phyloP scores from a whole-genome alignment of 2,329 filamentous ascomycete genomes.

The Aspergillus chevalieri region DNA sequence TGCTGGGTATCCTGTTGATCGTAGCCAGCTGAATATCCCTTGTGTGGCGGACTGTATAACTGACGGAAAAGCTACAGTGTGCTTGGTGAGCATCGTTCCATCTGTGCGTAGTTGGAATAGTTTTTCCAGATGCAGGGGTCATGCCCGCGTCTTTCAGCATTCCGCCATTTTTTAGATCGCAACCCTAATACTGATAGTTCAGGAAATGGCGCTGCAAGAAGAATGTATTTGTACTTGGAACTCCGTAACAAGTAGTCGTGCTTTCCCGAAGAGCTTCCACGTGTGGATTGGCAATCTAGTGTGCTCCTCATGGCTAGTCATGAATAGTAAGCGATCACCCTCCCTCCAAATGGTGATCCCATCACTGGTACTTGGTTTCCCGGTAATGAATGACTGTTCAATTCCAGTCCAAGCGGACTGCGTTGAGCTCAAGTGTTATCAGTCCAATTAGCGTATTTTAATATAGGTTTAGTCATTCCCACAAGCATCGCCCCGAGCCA shows the following conservation, averaged over 20 bases:
- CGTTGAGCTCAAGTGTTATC: constrained; percentile 10
- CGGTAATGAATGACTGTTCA: constrained; percentile 14
- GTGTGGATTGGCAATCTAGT: constrained; percentile 10
- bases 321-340: constrained; percentile 18
- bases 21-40: constrained; percentile 17
- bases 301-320: constrained; percentile 10
- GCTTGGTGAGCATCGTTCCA: not conserved
- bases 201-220: constrained; percentile 13
- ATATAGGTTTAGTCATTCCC: constrained; percentile 7
- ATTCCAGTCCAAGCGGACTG: constrained; percentile 14
- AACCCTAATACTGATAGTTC: constrained; percentile 18
- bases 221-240: constrained; percentile 12
- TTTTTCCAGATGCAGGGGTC: not conserved
- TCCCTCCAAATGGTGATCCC: constrained; percentile 9
- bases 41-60: constrained; percentile 10
- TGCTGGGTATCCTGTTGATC: constrained; percentile 14
- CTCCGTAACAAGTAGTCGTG: constrained; percentile 13
- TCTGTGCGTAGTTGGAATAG: not conserved
- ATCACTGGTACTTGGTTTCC: not conserved
- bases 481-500: constrained; percentile 18
- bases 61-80: constrained; percentile 1
- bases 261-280: constrained; percentile 18
- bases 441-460: constrained; percentile 9
- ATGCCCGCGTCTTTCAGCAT: not conserved
- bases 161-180: constrained; percentile 7